These are phyloP conservation scores for Reticulascus tulasneorum DNA, from an alignment of 2,329 filamentous ascomycete genomes.

Conservation along the genomic window DNA sequence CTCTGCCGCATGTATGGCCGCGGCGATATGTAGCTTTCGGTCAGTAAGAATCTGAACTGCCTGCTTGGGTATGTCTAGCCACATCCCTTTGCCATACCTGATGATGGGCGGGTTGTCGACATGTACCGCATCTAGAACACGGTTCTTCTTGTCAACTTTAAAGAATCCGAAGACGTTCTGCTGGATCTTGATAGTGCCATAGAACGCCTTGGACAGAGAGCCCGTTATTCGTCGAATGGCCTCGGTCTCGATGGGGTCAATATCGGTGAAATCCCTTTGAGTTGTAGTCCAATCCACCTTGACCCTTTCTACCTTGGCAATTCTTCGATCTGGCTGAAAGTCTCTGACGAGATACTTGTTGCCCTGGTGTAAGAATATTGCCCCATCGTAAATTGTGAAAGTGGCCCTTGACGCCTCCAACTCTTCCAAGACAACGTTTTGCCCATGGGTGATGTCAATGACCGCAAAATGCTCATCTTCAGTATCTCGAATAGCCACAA, in stretches of 20 bases:
- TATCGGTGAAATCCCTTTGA: slow-evolving; percentile 89
- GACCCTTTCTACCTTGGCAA: slow-evolving; percentile 84
- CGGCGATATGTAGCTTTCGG: slow-evolving; percentile 73
- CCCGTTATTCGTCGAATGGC: slow-evolving; percentile 68
- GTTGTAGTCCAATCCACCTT: slow-evolving; percentile 93
- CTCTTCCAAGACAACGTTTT: slow-evolving; percentile 86
- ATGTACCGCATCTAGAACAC: slow-evolving; percentile 85
- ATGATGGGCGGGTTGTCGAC: slow-evolving; percentile 92
- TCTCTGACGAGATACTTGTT: slow-evolving; percentile 87
- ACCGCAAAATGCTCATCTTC: slow-evolving; percentile 91
- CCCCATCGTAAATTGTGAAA: slow-evolving; percentile 94
- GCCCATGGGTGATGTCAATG: slow-evolving; percentile 77
- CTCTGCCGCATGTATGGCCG: slow-evolving; percentile 90
- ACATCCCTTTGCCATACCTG: slow-evolving; percentile 83
- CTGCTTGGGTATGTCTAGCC: slow-evolving; percentile 81
- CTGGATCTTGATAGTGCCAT: slow-evolving; percentile 79
- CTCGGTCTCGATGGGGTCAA: slow-evolving; percentile 90
- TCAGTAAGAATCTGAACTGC: slow-evolving; percentile 76
- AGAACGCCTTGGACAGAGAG: slow-evolving; percentile 70
- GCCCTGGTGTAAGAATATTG: slow-evolving; percentile 96
- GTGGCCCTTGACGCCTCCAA: slow-evolving; percentile 93
- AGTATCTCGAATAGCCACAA: slow-evolving; percentile 84
- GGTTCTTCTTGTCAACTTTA: slow-evolving; percentile 82
- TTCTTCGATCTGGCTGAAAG: slow-evolving; percentile 72
- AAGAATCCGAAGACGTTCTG: slow-evolving; percentile 95